Conservation (phyloP, 2,329 filamentous ascomycete genomes). For the Calonectria pteridis region DNA sequence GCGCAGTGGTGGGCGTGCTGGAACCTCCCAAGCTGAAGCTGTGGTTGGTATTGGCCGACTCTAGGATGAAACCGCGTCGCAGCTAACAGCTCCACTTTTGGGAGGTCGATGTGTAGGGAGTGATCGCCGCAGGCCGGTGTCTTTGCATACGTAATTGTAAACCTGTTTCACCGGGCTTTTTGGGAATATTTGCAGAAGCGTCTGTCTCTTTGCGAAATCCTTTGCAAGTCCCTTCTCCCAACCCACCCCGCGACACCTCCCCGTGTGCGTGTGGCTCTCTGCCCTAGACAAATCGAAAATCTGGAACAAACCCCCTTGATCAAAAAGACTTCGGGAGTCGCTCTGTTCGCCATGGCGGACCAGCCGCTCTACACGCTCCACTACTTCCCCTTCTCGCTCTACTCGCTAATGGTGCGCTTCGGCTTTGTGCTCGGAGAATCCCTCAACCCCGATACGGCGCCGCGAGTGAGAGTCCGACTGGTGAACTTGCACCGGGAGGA, state of each 20-base stretch:
- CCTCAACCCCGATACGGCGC: constrained; percentile 42
- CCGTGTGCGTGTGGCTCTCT: neutral
- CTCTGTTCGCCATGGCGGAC: constrained; percentile 29
- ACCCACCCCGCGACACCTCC: neutral
- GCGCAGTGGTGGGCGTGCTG: constrained; percentile 1
- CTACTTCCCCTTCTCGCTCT: constrained; percentile 47
- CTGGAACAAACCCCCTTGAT: neutral
- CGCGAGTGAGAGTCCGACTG: constrained; percentile 40
- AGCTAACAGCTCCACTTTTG: constrained; percentile 30
- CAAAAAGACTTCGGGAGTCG: neutral
- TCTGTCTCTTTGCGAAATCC: constrained; percentile 5
- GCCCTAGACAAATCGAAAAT: neutral
- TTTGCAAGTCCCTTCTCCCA: neutral
- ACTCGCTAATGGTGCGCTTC: constrained; percentile 49
- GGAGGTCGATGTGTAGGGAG: constrained; percentile 19
- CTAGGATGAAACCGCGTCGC: constrained; percentile 26
- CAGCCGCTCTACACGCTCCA: constrained; percentile 43
- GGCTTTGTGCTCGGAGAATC: constrained; percentile 42
- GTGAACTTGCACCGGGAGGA: constrained; percentile 44
- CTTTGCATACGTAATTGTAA: constrained; percentile 21
- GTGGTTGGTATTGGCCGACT: constrained; percentile 18
- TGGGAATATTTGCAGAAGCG: neutral
- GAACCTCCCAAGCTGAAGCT: constrained; percentile 1
- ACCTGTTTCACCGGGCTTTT: constrained; percentile 16
- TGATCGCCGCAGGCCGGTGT: constrained; percentile 1